A percentile compares a stretch with the other conserved stretches of the same genome.
These are phyloP conservation scores for Rosa hybrid DNA, from an alignment of 331 rosid genomes.

Conservation along the genomic window DNA sequence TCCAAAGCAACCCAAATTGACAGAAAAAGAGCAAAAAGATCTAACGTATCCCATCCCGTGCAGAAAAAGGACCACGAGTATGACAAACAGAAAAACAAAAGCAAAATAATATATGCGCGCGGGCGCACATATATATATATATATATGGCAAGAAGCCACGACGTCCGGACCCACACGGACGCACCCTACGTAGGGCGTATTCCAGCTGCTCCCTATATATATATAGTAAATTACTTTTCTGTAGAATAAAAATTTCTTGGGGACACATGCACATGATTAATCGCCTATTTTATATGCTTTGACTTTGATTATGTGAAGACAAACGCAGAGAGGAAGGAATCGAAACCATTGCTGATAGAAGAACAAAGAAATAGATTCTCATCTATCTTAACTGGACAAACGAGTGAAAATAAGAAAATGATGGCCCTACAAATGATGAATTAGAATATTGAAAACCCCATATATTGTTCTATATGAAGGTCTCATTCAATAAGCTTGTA, in stretches of 20 bases:
- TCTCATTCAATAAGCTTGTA: neutral
- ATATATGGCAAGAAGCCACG: too few species aligned
- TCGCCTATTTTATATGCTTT: neutral
- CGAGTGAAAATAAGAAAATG: neutral
- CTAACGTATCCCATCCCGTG: neutral
- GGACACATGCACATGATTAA: neutral
- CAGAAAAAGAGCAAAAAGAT: neutral
- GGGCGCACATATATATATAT: too few species aligned
- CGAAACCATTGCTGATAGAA: neutral
- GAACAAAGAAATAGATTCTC: slow-evolving; percentile 4
- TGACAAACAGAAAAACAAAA: neutral
- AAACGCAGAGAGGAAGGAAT: slow-evolving; percentile 19
- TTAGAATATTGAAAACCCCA: neutral
- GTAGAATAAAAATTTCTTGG: too few species aligned
- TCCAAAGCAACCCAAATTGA: neutral
- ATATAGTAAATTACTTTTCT: too few species aligned
- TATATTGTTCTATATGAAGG: neutral
- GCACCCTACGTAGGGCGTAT: too few species aligned
- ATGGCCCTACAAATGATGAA: neutral
- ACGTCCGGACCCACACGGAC: too few species aligned
- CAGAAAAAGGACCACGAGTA: neutral
- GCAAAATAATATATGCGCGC: too few species aligned
- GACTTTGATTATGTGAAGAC: neutral
- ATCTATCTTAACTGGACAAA: neutral
- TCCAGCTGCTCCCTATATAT: too few species aligned